Evolutionary conservation across 495 filamentous ascomycete species (phyloP), one percentile per base, ranked within the genome.

Genomic region (Aspergillus bertholletiae): DNA sequence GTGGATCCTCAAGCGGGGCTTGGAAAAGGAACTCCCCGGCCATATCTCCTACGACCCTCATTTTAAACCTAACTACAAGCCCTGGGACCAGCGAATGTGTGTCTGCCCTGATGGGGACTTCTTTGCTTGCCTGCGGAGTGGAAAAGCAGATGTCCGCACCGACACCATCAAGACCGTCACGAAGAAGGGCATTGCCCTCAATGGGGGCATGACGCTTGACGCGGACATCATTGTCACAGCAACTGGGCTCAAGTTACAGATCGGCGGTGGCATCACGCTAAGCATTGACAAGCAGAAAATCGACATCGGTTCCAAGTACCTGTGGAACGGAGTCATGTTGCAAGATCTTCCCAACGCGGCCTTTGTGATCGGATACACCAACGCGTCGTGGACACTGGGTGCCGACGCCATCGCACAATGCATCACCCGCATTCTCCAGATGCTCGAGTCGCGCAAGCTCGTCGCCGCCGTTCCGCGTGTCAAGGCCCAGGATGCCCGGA

Each of bases 221-320:
- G 82, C 85, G 0, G 87, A 92, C 67, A 83, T 88, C 59, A 87
- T 92, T 62, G 68, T 92, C 55, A 88, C 87, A 0, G 88, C 88
- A 0, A 94, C 89, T 0, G 88, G 88, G 1, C 71, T 94, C 1
- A 76, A 77, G 39, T 60, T 89, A 39, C 68, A 70, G 18, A 63
- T 88, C 9, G 78, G 79, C 0, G 79, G 80, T 21, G 74, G 75
- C 6, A 68, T 82, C 4, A 48, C 58, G 0, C 49, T 87, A 12
- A 62, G 61, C 4, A 80, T 89, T 0, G 82, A 89, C 61, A n/a
- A n/a, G n/a, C n/a, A n/a, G 81, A 77, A 15, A 53, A 72, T 18
- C 72, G 71, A 17, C 48, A 84, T 28, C 62, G 80, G 4, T 55
- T 78, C 37, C 55, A 78, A 79, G 54, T 75, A 72, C 56, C 55